phyloP scores from a whole-genome alignment of 768 basidiomycete species.

The Auriculariales sp. region DNA sequence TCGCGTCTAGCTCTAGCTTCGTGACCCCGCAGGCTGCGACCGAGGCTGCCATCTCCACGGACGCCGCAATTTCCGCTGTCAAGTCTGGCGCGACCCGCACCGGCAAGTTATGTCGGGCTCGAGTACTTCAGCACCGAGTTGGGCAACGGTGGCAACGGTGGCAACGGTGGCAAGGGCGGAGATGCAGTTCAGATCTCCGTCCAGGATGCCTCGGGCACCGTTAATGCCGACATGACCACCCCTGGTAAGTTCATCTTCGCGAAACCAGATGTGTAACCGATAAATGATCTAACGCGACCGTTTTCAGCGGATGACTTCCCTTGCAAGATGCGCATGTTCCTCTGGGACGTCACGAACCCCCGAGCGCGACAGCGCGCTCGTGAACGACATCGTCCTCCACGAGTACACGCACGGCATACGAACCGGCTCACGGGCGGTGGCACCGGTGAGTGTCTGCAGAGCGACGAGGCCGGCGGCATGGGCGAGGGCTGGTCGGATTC shows the following conservation, averaged over 20 bases:
- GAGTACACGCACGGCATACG: slow-evolving; percentile 25
- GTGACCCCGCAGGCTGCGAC: too few relatives aligned
- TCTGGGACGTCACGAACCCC: slow-evolving; percentile 23
- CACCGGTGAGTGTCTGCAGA: slow-evolving; percentile 5
- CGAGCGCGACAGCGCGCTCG: slow-evolving; percentile 23
- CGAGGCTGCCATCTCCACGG: too few relatives aligned
- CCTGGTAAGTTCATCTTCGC: too few relatives aligned
- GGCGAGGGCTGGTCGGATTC: slow-evolving; percentile 28
- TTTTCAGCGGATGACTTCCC: slow-evolving; percentile 22
- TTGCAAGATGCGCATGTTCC: slow-evolving; percentile 22
- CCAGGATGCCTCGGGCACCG: slow-evolving; percentile 14
- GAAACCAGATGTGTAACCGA: too few relatives aligned
- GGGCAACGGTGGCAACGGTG: slow-evolving; percentile 24
- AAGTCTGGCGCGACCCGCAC: too few relatives aligned
- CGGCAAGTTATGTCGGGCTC: too few relatives aligned
- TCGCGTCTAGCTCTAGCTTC: too few relatives aligned
- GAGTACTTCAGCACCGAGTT: too few relatives aligned
- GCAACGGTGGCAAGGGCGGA: slow-evolving; percentile 19
- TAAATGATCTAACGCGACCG: too few relatives aligned
- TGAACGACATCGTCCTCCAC: slow-evolving; percentile 23
- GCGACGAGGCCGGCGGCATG: slow-evolving; percentile 22
- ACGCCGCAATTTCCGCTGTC: too few relatives aligned
- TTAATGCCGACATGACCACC: slow-evolving; percentile 16
- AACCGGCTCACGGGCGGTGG: slow-evolving; percentile 24
- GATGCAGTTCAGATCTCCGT: slow-evolving; percentile 22